Conservation (phyloP, 2,329 filamentous ascomycete genomes). For the Fusarium verticillioides region DNA sequence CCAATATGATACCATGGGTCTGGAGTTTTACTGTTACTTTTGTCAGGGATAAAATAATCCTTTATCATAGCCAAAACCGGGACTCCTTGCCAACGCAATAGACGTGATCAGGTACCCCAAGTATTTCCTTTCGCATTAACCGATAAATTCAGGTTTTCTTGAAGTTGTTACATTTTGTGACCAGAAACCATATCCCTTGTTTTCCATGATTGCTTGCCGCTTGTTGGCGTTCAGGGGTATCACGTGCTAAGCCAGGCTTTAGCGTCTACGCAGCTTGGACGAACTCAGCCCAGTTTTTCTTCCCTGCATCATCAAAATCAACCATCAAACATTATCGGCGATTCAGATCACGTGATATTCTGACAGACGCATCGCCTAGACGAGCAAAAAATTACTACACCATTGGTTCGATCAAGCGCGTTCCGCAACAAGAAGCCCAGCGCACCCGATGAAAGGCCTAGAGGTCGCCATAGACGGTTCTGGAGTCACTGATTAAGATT, state of each 20-base stretch:
- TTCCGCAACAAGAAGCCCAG: conserved; percentile 40
- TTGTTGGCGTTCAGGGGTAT: conserved; percentile 42
- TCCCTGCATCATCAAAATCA: conserved; percentile 47
- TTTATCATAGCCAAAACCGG: conserved; percentile 24
- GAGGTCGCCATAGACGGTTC: conserved; percentile 41
- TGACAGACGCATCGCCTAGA: conserved; percentile 43
- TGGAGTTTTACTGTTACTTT: conserved; percentile 40
- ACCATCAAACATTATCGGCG: conserved; percentile 32
- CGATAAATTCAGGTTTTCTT: too few relatives aligned
- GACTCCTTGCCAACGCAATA: conserved; percentile 1
- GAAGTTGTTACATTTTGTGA: neutral
- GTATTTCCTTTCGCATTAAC: neutral
- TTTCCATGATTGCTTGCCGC: conserved; percentile 15
- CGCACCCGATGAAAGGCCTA: conserved; percentile 46
- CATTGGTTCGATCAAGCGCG: conserved; percentile 31
- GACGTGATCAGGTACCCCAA: neutral
- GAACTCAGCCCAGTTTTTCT: conserved; percentile 42
- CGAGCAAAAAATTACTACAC: conserved; percentile 42
- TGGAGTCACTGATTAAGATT: conserved; percentile 46
- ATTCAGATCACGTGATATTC: conserved; percentile 48
- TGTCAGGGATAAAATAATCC: conserved; percentile 29
- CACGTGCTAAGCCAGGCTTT: conserved; percentile 45
- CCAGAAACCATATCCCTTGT: too few relatives aligned
- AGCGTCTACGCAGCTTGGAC: conserved; percentile 32
- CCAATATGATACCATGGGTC: conserved; percentile 52